These are phyloP conservation scores for Candida sanyiensis DNA, from an alignment of 805 yeast species.

Conservation along the genomic window DNA sequence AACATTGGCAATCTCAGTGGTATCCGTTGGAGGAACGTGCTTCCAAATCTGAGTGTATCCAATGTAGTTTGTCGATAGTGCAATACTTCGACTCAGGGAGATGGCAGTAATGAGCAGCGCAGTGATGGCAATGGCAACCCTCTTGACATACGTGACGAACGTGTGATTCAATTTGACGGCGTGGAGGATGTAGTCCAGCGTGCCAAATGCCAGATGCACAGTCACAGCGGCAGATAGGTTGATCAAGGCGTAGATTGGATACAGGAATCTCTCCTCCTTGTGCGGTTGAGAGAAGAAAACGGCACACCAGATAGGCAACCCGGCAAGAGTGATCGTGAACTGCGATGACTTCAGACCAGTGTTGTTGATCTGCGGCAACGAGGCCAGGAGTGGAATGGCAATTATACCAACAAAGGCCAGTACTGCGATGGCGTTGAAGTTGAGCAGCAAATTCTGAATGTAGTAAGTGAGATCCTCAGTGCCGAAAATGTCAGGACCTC, in stretches of 20 bases:
- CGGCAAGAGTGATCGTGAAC: slow-evolving; percentile 33
- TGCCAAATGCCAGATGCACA: slow-evolving; percentile 21
- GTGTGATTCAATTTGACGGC: background rate
- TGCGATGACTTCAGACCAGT: slow-evolving; percentile 7
- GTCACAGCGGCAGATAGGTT: slow-evolving; percentile 56
- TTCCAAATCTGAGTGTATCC: slow-evolving; percentile 36
- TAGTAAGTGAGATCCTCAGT: slow-evolving; percentile 76
- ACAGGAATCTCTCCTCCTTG: slow-evolving; percentile 87
- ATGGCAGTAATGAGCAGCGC: slow-evolving; percentile 19
- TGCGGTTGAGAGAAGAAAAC: slow-evolving; percentile 77
- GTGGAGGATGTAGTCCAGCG: slow-evolving; percentile 2
- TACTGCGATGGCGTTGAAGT: slow-evolving; percentile 56
- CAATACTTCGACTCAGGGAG: slow-evolving; percentile 49
- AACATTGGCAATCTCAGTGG: slow-evolving; percentile 27
- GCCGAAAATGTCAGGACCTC: slow-evolving; percentile 92
- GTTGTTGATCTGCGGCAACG: slow-evolving; percentile 10
- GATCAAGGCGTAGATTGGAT: slow-evolving; percentile 75
- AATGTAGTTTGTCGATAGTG: slow-evolving; percentile 56
- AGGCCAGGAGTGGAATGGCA: slow-evolving; percentile 22
- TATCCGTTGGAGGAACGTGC: slow-evolving; percentile 30
- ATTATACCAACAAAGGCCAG: slow-evolving; percentile 38
- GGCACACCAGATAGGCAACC: slow-evolving; percentile 58
- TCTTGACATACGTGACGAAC: background rate
- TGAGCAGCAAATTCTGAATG: slow-evolving; percentile 58
- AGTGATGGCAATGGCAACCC: background rate